Conservation (phyloP, 1,284 basidiomycete genomes). For the Thecaphora thlaspeos region DNA sequence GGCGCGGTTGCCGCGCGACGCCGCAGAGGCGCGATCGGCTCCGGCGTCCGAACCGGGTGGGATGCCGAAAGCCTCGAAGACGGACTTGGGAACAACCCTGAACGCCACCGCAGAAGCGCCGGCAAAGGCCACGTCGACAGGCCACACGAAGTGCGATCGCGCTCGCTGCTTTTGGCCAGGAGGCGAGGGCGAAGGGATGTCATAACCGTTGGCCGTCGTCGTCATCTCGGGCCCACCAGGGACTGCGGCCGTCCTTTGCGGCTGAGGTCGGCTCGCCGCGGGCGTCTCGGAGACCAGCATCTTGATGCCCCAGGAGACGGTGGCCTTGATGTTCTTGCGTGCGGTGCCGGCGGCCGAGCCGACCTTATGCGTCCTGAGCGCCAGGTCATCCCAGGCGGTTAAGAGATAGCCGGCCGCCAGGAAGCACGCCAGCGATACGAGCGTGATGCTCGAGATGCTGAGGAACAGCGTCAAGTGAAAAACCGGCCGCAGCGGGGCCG, state of each 20-base stretch:
- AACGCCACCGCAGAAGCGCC: not conserved
- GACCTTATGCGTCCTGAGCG: conserved; percentile 23
- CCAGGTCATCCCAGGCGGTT: conserved; percentile 45
- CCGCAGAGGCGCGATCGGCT: too few relatives aligned
- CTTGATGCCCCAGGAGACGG: conserved; percentile 28
- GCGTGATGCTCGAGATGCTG: conserved; percentile 44
- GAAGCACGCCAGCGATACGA: conserved; percentile 37
- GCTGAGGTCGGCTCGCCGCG: not conserved
- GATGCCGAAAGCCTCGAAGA: not conserved
- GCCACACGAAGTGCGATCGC: not conserved
- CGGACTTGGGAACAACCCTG: not conserved
- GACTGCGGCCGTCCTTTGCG: not conserved
- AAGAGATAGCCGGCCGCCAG: conserved; percentile 41
- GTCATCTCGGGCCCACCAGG: too few relatives aligned
- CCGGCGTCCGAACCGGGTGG: too few relatives aligned
- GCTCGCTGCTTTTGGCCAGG: too few relatives aligned
- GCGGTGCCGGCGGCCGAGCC: conserved; percentile 24
- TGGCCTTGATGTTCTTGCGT: conserved; percentile 18
- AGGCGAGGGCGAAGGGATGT: not conserved
- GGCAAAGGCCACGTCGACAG: not conserved
- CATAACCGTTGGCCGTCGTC: not conserved
- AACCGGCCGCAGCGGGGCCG: conserved; percentile 38
- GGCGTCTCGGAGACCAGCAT: conserved; percentile 17
- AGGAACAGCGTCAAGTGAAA: conserved; percentile 43
- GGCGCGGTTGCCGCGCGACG: too few relatives aligned